Conservation (phyloP, 2,329 filamentous ascomycete species). For the Whalleya microplaca region DNA sequence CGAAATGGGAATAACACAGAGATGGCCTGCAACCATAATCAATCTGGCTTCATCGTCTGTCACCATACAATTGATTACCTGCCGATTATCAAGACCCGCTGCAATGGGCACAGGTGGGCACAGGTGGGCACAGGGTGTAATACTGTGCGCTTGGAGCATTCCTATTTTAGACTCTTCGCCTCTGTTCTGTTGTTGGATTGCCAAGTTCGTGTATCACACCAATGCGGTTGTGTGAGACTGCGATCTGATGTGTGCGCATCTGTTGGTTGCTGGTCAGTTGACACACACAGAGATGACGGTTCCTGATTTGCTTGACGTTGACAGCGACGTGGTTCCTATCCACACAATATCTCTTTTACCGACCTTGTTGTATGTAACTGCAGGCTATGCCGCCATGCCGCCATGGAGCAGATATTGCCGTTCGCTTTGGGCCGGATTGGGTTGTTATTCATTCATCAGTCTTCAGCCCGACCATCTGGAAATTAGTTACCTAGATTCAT, state of each 20-base stretch:
- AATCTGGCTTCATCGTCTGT: neutral
- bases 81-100: constrained; percentile 25
- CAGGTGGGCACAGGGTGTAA: constrained; percentile 14
- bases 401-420: neutral
- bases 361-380: neutral
- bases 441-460: neutral
- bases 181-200: constrained; percentile 4
- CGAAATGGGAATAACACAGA: neutral
- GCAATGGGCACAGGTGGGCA: constrained; percentile 15
- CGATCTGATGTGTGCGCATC: constrained; percentile 20
- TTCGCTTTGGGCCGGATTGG: neutral
- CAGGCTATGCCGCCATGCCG: neutral
- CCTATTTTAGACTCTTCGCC: neutral
- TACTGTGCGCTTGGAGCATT: constrained; percentile 1
- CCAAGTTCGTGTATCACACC: constrained; percentile 22
- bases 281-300: constrained; percentile 4
- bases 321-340: constrained; percentile 14
- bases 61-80: constrained; percentile 18
- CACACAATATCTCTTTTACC: constrained; percentile 12
- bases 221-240: constrained; percentile 1
- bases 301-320: constrained; percentile 22
- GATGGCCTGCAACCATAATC: neutral
- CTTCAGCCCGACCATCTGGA: neutral
- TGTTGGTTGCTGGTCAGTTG: constrained; percentile 20
- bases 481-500: neutral